Percentiles rank a stretch among this genome's conserved stretches.
Conservation (phyloP, 306 rosid species). For the Rosa chinensis region DNA sequence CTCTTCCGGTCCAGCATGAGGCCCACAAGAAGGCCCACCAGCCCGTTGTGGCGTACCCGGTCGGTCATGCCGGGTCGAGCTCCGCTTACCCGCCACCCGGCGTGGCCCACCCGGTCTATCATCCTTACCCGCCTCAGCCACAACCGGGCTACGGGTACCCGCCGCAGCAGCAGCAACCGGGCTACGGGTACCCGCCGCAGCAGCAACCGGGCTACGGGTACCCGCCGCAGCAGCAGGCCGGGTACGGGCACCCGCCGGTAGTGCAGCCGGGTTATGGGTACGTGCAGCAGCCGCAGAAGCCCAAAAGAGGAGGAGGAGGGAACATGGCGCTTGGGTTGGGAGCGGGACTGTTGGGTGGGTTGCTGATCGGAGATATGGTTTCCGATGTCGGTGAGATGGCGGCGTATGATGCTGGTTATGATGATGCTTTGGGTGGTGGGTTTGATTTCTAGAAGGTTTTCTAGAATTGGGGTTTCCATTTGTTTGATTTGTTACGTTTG, state of each 20-base stretch:
- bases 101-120: constrained; percentile 31
- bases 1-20: constrained; percentile 7
- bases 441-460: constrained; percentile 19
- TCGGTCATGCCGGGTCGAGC: constrained; percentile 34
- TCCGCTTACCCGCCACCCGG: constrained; percentile 17
- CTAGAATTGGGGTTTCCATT: neutral
- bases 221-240: constrained; percentile 21
- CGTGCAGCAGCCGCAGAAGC: constrained; percentile 29
- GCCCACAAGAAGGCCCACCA: constrained; percentile 12
- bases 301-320: constrained; percentile 19
- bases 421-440: constrained; percentile 25
- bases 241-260: constrained; percentile 13
- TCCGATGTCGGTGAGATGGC: constrained; percentile 27
- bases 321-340: constrained; percentile 44
- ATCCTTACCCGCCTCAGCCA: constrained; percentile 33
- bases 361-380: constrained; percentile 49
- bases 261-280: constrained; percentile 12
- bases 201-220: constrained; percentile 24
- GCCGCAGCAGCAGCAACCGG: constrained; percentile 25
- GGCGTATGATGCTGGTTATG: constrained; percentile 18
- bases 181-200: constrained; percentile 29
- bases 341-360: constrained; percentile 54
- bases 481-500: neutral
- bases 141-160: constrained; percentile 14
- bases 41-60: constrained; percentile 41